These are phyloP conservation scores for Penicillium alfredii DNA, from an alignment of 495 filamentous ascomycete species.

Conservation along the genomic window DNA sequence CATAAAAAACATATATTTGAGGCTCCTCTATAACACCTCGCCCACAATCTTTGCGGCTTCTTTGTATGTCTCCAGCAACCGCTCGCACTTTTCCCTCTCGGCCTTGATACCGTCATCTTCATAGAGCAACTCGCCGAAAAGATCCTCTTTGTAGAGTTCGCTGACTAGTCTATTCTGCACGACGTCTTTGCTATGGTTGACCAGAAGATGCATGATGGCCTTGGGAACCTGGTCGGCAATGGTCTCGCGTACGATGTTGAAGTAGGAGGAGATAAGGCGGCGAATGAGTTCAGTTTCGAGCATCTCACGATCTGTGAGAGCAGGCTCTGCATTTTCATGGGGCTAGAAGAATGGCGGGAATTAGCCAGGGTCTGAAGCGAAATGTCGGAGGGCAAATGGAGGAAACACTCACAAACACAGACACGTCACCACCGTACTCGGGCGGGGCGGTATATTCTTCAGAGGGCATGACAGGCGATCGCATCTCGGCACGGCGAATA, in stretches of 20 bases:
- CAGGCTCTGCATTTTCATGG: conserved; percentile 57
- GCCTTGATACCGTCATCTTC: conserved; percentile 97
- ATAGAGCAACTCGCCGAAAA: conserved; percentile 90
- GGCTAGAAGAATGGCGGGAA: conserved; percentile 28
- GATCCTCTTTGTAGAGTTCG: conserved; percentile 88
- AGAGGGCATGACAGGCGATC: conserved; percentile 31
- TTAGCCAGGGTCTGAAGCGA: neutral
- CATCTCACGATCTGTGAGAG: conserved; percentile 88
- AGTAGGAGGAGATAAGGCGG: conserved; percentile 92
- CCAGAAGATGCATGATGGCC: conserved; percentile 96
- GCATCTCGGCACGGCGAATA: conserved; percentile 65
- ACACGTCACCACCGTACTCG: conserved; percentile 46
- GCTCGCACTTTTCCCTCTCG: conserved; percentile 97
- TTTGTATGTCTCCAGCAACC: conserved; percentile 84
- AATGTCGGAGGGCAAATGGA: neutral
- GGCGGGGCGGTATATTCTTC: conserved; percentile 38
- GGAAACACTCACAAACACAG: conserved; percentile 51
- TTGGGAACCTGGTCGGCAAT: conserved; percentile 98
- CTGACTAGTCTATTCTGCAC: conserved; percentile 96
- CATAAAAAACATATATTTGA: conserved; percentile 2
- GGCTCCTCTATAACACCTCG: conserved; percentile 67
- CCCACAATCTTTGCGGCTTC: conserved; percentile 97
- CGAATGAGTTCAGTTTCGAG: conserved; percentile 97
- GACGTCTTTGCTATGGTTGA: conserved; percentile 96
- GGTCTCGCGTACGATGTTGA: conserved; percentile 95